Percentiles rank a stretch among this genome's conserved stretches.
These are phyloP conservation scores for Penicillium arizonense DNA, from an alignment of 495 filamentous ascomycete species.

Conservation along the genomic window DNA sequence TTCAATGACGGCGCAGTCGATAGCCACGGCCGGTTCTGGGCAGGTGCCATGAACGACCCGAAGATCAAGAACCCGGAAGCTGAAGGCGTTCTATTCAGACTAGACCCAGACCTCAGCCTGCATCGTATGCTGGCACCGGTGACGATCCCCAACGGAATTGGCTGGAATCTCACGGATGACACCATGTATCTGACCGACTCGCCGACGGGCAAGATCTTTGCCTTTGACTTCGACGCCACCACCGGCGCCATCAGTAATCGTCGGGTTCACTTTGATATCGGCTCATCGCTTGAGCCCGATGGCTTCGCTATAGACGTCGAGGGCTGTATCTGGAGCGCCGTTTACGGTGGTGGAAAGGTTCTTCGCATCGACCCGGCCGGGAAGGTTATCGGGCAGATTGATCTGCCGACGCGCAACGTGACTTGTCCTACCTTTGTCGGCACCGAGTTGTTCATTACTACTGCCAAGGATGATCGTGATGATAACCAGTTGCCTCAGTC, in stretches of 20 bases:
- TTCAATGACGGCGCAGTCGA: slow-evolving; percentile 85
- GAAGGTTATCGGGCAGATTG: slow-evolving; percentile 63
- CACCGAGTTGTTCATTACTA: slow-evolving; percentile 73
- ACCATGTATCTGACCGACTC: slow-evolving; percentile 86
- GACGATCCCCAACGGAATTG: slow-evolving; percentile 85
- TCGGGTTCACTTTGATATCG: slow-evolving; percentile 49
- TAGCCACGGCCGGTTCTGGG: slow-evolving; percentile 80
- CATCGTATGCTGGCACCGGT: slow-evolving; percentile 60
- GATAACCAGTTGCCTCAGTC: slow-evolving; percentile 52
- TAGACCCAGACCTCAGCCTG: slow-evolving; percentile 59
- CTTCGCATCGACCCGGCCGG: slow-evolving; percentile 65
- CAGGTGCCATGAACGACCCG: slow-evolving; percentile 83
- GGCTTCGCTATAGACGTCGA: slow-evolving; percentile 72
- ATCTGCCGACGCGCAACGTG: slow-evolving; percentile 64
- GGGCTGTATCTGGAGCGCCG: slow-evolving; percentile 74
- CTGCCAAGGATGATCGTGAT: slow-evolving; percentile 60
- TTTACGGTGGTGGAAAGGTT: slow-evolving; percentile 69
- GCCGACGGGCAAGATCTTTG: slow-evolving; percentile 65
- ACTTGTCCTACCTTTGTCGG: slow-evolving; percentile 74
- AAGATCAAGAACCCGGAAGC: slow-evolving; percentile 33
- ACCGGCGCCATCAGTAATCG: slow-evolving; percentile 65
- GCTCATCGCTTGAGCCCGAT: slow-evolving; percentile 59
- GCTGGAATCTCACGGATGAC: slow-evolving; percentile 67
- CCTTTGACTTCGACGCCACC: slow-evolving; percentile 68
- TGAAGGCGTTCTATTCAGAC: slow-evolving; percentile 60